Conservation (phyloP, 225 moss, liverwort and hornwort species). For the Takakia lepidozioides region DNA sequence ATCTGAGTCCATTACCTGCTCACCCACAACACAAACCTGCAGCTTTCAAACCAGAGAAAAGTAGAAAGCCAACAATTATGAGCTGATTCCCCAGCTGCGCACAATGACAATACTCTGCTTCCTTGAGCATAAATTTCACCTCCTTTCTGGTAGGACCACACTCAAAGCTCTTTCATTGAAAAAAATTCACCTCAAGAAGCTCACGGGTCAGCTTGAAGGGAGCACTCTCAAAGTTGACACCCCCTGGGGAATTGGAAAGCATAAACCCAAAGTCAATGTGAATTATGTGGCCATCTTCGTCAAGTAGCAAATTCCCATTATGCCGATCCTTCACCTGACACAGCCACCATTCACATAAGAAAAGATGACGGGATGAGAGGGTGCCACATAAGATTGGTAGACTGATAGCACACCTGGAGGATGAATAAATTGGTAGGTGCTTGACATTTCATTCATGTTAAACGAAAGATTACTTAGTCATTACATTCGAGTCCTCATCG, state of each 20-base stretch:
- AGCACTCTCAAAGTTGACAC: constrained; percentile 99
- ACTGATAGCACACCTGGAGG: no score
- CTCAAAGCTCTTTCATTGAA: no score
- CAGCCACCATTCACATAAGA: constrained; percentile 7
- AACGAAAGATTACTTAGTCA: no score
- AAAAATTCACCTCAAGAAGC: constrained; percentile 74
- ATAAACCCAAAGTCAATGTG: constrained; percentile 99
- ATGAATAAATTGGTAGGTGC: no score
- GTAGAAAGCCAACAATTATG: no score
- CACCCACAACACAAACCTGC: background rate
- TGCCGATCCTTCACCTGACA: constrained; percentile 92
- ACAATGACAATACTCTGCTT: no score
- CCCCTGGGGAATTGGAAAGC: constrained; percentile 98
- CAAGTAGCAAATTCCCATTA: constrained; percentile 87
- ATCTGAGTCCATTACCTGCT: constrained; percentile 97
- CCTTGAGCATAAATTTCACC: no score
- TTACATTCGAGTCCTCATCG: no score
- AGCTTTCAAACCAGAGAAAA: background rate
- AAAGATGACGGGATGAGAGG: background rate
- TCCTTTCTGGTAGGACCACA: no score
- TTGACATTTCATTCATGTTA: no score
- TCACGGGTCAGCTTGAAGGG: constrained; percentile 98
- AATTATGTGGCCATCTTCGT: constrained; percentile 97
- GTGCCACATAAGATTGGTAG: no score
- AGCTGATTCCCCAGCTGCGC: no score